Evolutionary conservation across 2,329 filamentous ascomycete species (phyloP).

Genomic region (Colletotrichum plurivorum): DNA sequence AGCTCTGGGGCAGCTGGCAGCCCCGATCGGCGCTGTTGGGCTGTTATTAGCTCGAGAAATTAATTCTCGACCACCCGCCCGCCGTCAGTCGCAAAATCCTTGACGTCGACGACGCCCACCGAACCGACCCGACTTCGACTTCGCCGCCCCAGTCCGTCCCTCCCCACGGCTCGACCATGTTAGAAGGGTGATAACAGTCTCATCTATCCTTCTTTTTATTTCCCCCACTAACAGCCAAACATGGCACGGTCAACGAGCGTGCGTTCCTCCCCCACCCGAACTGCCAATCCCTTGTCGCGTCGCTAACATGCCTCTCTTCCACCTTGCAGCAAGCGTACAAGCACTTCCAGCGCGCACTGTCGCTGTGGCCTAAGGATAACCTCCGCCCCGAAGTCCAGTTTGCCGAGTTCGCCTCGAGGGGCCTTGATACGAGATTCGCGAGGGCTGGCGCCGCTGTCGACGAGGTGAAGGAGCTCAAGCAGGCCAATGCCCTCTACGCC

Average conservation of each 20-base stretch:
- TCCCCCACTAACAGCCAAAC: slow-evolving; percentile 9
- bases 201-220: background rate
- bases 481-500: slow-evolving; percentile 72
- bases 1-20: slow-evolving; percentile 17
- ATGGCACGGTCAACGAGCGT: slow-evolving; percentile 45
- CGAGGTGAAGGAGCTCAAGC: slow-evolving; percentile 66
- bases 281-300: background rate
- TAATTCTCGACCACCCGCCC: slow-evolving; percentile 20
- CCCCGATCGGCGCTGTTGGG: background rate
- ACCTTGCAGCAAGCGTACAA: slow-evolving; percentile 57
- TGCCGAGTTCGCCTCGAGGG: slow-evolving; percentile 66
- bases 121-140: slow-evolving; percentile 42
- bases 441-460: slow-evolving; percentile 43
- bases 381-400: slow-evolving; percentile 75
- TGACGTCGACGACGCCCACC: slow-evolving; percentile 35
- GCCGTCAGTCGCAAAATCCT: slow-evolving; percentile 32
- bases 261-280: slow-evolving; percentile 18
- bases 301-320: slow-evolving; percentile 15
- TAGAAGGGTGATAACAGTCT: slow-evolving; percentile 5
- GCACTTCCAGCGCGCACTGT: slow-evolving; percentile 65
- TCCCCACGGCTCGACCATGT: slow-evolving; percentile 28
- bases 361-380: slow-evolving; percentile 74
- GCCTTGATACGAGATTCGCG: slow-evolving; percentile 54
- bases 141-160: slow-evolving; percentile 50
- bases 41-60: slow-evolving; percentile 10